Evolutionary conservation across 768 basidiomycete genomes (phyloP).

Genomic region (Cubamyces sp.): DNA sequence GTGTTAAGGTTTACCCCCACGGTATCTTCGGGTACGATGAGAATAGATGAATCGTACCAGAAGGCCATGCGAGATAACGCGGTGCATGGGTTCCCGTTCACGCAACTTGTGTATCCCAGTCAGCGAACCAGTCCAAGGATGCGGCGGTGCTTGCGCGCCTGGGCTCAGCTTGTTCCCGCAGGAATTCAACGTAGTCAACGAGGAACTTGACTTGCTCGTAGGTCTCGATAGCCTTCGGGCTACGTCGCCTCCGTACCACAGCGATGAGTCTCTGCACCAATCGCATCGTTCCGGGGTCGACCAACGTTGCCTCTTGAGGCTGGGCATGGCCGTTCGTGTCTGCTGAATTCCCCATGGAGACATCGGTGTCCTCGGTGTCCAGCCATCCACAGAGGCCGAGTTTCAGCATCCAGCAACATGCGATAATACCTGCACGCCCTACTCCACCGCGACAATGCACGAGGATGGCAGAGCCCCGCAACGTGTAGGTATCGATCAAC

Average conservation of each 20-base stretch:
- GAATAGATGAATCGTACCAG: too few species aligned
- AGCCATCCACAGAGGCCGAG: slow-evolving; percentile 86
- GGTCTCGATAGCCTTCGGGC: slow-evolving; percentile 91
- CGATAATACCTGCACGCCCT: slow-evolving; percentile 89
- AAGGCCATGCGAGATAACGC: too few species aligned
- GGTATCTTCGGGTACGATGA: too few species aligned
- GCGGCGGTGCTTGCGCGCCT: background rate
- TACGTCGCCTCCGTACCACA: slow-evolving; percentile 74
- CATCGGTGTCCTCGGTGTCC: slow-evolving; percentile 26
- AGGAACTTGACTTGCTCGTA: slow-evolving; percentile 90
- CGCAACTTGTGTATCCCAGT: slow-evolving; percentile 19
- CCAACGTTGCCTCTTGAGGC: background rate
- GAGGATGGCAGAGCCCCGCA: slow-evolving; percentile 70
- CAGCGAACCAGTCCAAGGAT: slow-evolving; percentile 17
- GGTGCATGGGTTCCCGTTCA: background rate
- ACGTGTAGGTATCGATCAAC: slow-evolving; percentile 72
- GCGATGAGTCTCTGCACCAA: slow-evolving; percentile 75
- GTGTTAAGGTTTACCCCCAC: too few species aligned
- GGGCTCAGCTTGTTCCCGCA: slow-evolving; percentile 33
- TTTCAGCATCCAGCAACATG: slow-evolving; percentile 91
- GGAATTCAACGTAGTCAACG: slow-evolving; percentile 72
- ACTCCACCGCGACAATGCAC: slow-evolving; percentile 95
- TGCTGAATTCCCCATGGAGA: background rate
- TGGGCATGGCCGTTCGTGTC: too few species aligned
- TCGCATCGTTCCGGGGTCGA: slow-evolving; percentile 51